Percentiles rank a stretch among this genome's conserved stretches.
phyloP scores from a whole-genome alignment of 1,139 yeast species.

The Saccharomycopsis hybrid region DNA sequence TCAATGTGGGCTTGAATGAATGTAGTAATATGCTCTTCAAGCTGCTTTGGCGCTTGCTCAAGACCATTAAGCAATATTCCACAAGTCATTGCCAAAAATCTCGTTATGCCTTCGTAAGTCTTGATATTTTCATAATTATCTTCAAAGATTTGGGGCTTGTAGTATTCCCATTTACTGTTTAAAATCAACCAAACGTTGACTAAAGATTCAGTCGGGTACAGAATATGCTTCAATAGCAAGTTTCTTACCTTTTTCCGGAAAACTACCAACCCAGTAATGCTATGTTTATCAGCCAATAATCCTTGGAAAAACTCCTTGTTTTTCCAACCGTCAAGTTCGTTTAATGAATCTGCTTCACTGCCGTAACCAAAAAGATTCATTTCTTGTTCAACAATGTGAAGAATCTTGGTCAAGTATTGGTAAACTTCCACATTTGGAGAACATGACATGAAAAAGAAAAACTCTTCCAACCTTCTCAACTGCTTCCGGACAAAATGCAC shows the following conservation, averaged over 20 bases:
- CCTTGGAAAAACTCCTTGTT: conserved; percentile 26
- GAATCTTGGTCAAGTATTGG: background rate
- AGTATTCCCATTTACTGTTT: conserved; percentile 13
- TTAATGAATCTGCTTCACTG: background rate
- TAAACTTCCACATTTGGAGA: conserved; percentile 4
- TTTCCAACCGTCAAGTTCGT: background rate
- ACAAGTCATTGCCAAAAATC: conserved; percentile 48
- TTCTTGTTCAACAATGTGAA: conserved; percentile 1
- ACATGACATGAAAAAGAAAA: conserved; percentile 1
- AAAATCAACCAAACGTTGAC: conserved; percentile 10
- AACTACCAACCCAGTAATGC: conserved; percentile 56
- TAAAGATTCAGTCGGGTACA: conserved; percentile 11
- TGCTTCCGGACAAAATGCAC: background rate
- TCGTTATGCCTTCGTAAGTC: conserved; percentile 45
- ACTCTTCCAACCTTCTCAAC: conserved; percentile 4
- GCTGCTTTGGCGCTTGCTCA: conserved; percentile 23
- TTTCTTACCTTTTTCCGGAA: conserved; percentile 48
- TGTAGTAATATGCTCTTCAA: conserved; percentile 32
- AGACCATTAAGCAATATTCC: conserved; percentile 41
- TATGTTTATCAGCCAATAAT: conserved; percentile 29
- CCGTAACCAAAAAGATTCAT: conserved; percentile 2
- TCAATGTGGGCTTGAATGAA: conserved; percentile 38
- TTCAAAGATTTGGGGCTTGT: conserved; percentile 22
- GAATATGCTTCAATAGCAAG: conserved; percentile 26
- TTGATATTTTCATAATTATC: conserved; percentile 36